phyloP scores from a whole-genome alignment of 2,329 filamentous ascomycete genomes.

The Hypoxylon sp. region DNA sequence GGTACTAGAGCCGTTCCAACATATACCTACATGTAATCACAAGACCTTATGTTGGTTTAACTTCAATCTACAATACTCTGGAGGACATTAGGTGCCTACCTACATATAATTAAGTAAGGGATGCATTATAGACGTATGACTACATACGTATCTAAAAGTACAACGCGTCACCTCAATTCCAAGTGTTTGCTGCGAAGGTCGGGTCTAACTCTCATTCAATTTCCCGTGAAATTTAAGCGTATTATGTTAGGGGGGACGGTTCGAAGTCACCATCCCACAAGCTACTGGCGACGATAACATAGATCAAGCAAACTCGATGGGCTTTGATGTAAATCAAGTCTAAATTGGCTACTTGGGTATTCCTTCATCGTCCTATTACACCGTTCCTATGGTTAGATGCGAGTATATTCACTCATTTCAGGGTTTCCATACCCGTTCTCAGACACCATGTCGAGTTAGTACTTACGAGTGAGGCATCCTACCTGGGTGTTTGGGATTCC shows the following conservation, averaged over 20 bases:
- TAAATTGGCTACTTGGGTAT: slow-evolving; percentile 8
- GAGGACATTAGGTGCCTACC: neutral
- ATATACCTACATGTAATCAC: neutral
- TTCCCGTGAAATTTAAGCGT: neutral
- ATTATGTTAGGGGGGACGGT: neutral
- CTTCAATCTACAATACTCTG: neutral
- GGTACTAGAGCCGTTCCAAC: neutral
- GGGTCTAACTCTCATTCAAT: neutral
- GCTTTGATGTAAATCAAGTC: neutral
- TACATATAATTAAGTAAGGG: neutral
- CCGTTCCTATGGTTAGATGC: neutral
- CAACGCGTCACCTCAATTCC: neutral
- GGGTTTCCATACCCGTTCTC: neutral
- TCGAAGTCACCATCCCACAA: neutral
- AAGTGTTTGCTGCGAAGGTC: neutral
- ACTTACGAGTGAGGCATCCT: slow-evolving; percentile 3
- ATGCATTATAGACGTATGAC: neutral
- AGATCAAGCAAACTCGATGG: neutral
- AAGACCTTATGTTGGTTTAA: neutral
- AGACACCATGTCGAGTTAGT: slow-evolving; percentile 1
- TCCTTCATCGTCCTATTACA: neutral
- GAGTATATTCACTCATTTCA: slow-evolving; percentile 3
- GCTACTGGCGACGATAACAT: neutral
- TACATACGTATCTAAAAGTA: neutral
- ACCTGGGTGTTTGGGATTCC: neutral